Evolutionary conservation across 2,329 filamentous ascomycete genomes (phyloP), one percentile per base, ranked within the genome.

Genomic region (Grosmannia clavigera): DNA sequence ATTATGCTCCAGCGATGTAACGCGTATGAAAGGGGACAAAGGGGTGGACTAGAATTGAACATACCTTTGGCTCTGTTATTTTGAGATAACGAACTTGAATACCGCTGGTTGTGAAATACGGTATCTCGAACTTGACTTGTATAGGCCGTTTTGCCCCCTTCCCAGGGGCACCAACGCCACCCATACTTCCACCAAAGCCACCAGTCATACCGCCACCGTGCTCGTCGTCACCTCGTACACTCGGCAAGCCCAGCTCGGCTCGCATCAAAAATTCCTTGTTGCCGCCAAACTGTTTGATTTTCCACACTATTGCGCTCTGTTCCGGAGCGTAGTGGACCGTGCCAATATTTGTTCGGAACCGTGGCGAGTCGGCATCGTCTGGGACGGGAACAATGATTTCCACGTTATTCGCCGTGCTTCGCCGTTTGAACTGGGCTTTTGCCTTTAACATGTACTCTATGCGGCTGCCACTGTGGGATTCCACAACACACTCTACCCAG

Each of bases 361-460:
- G 86, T 12, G 94, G 94, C 1, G 89, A 90, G 73, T 99, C 94
- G 63, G 94, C 94, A 71, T 99, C 94, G 71, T 99, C 94, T 27
- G 94, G 94, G 3, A 99, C 94, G 1, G 94, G 94, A 52, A 99
- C 94, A 57, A 92, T 87, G 68, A 99, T 99, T 72, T 97, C 92
- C 68, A 99, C 94, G 66, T 99, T 99, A 78, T 99, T 99, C 64
- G 94, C 94, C 46, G 94, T 99, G 73, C 89, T 95, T 69, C 94
- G 85, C 67, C 94, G 87, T 78, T 99, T 99, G 81, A 99, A 99
- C 73, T 99, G 94, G 60, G 94, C 91, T 75, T 88, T 89, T 50
- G 94, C 92, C 81, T 99, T 99, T 68, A 99, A 82, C 91, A 97
- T 97, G 74, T 97, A 99, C 76, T 99, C 94, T 72, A 99, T 95